phyloP scores from a whole-genome alignment of 225 moss, liverwort and hornwort genomes.

The Takakia lepidozioides region DNA sequence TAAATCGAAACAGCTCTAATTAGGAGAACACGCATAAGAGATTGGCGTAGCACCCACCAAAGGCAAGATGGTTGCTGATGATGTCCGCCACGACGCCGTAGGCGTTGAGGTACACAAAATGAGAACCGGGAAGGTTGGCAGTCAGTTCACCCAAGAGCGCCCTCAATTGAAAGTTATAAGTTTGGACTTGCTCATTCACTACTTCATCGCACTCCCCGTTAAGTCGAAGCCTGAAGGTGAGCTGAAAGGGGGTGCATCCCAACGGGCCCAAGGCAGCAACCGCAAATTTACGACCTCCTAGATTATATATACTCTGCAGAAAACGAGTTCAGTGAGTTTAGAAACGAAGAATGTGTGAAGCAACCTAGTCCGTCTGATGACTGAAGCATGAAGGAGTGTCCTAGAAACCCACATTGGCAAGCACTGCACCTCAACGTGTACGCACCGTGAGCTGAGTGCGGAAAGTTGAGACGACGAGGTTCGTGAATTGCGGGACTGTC shows the following conservation, averaged over 20 bases:
- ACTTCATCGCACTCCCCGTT: slow-evolving; percentile 42
- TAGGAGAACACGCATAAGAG: too few relatives aligned
- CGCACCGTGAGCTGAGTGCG: slow-evolving; percentile 15
- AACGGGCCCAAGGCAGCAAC: slow-evolving; percentile 49
- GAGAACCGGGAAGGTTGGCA: slow-evolving; percentile 26
- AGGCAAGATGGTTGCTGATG: slow-evolving; percentile 22
- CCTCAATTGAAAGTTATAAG: slow-evolving; percentile 42
- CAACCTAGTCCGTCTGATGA: too few relatives aligned
- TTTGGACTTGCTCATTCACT: slow-evolving; percentile 26
- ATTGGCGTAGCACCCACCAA: too few relatives aligned
- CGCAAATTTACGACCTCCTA: slow-evolving; percentile 42
- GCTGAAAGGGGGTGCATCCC: slow-evolving; percentile 71
- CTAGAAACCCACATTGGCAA: too few relatives aligned
- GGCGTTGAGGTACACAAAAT: slow-evolving; percentile 42
- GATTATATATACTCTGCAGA: slow-evolving; percentile 39
- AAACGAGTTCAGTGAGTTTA: too few relatives aligned
- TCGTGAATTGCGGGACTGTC: slow-evolving; percentile 10
- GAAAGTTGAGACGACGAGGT: slow-evolving; percentile 15
- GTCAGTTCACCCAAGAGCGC: slow-evolving; percentile 29
- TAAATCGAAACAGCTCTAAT: too few relatives aligned
- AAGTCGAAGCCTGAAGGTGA: slow-evolving; percentile 24
- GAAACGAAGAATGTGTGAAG: too few relatives aligned
- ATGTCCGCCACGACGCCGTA: slow-evolving; percentile 30
- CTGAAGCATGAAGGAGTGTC: too few relatives aligned
- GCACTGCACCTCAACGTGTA: too few relatives aligned